Evolutionary conservation across 352 stramenopile species (phyloP).

Genomic region (Saprolegnia diclina): DNA sequence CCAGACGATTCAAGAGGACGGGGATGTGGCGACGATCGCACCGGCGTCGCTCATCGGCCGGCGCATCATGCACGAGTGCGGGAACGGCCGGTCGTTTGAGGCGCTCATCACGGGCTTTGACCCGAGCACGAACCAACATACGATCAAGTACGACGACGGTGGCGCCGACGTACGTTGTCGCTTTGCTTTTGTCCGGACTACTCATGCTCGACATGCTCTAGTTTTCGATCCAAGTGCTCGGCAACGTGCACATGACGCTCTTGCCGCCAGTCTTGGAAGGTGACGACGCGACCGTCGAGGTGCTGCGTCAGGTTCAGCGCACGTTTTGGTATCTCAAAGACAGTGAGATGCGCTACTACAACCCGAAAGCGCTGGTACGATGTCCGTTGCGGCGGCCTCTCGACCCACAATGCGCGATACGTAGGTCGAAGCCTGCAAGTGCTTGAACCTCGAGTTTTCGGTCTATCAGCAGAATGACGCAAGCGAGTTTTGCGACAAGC

Average conservation of each 20-base stretch:
- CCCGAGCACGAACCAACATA: conserved; percentile 60
- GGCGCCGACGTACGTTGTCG: conserved; percentile 41
- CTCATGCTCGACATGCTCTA: not conserved
- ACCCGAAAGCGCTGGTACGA: conserved; percentile 85
- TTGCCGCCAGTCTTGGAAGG: conserved; percentile 69
- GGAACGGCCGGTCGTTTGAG: conserved; percentile 91
- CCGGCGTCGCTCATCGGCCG: conserved; percentile 64
- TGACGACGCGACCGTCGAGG: conserved; percentile 78
- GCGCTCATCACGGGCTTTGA: conserved; percentile 89
- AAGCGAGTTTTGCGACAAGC: conserved; percentile 98
- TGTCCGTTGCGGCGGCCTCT: not conserved
- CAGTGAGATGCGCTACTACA: conserved; percentile 82
- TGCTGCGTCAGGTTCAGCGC: conserved; percentile 82
- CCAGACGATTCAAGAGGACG: conserved; percentile 80
- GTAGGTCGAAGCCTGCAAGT: conserved; percentile 75
- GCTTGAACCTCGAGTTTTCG: conserved; percentile 86
- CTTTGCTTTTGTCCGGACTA: conserved; percentile 8
- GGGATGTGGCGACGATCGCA: conserved; percentile 72
- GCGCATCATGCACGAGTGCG: conserved; percentile 89
- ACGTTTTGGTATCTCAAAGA: conserved; percentile 86
- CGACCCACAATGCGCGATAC: not conserved
- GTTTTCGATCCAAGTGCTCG: not conserved
- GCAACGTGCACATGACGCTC: conserved; percentile 36
- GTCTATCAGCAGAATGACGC: conserved; percentile 99
- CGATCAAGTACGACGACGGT: conserved; percentile 82